Conservation (phyloP, 208 protist genomes). For the Trypanosomatidae sp. region DNA sequence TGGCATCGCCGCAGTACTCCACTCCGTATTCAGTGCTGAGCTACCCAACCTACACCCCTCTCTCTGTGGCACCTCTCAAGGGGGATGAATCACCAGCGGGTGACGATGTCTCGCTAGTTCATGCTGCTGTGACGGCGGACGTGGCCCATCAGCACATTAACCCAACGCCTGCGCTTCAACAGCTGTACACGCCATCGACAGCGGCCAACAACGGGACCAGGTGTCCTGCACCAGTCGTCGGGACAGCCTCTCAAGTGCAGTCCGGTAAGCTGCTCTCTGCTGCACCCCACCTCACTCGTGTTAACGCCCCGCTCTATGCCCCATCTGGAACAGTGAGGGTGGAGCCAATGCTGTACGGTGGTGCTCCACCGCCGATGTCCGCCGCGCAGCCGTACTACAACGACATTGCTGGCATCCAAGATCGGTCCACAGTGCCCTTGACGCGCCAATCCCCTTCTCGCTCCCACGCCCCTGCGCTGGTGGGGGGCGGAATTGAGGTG, state of each 20-base stretch:
- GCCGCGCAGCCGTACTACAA: slow-evolving; percentile 3
- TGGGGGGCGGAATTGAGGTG: slow-evolving; percentile 12
- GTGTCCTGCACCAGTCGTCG: background rate
- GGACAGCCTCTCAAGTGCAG: background rate
- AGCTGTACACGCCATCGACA: background rate
- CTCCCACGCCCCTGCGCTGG: background rate
- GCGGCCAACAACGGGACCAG: background rate
- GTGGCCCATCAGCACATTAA: slow-evolving; percentile 5
- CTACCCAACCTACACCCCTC: slow-evolving; percentile 39
- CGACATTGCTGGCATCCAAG: slow-evolving; percentile 12
- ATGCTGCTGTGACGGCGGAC: slow-evolving; percentile 12
- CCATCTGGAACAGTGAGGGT: slow-evolving; percentile 4
- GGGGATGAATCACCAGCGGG: background rate
- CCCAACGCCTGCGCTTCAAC: background rate
- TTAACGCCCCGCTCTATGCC: slow-evolving; percentile 24
- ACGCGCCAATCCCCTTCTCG: background rate
- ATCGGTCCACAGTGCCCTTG: background rate
- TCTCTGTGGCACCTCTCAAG: slow-evolving; percentile 31
- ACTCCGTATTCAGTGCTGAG: slow-evolving; percentile 35
- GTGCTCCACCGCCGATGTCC: background rate
- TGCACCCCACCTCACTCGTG: slow-evolving; percentile 10
- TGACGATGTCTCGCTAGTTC: slow-evolving; percentile 11
- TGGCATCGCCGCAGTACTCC: slow-evolving; percentile 33
- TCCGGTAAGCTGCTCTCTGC: background rate
- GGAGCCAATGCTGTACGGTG: background rate